Evolutionary conservation across 2,329 filamentous ascomycete species (phyloP).

Genomic region (Ophiostoma ips): DNA sequence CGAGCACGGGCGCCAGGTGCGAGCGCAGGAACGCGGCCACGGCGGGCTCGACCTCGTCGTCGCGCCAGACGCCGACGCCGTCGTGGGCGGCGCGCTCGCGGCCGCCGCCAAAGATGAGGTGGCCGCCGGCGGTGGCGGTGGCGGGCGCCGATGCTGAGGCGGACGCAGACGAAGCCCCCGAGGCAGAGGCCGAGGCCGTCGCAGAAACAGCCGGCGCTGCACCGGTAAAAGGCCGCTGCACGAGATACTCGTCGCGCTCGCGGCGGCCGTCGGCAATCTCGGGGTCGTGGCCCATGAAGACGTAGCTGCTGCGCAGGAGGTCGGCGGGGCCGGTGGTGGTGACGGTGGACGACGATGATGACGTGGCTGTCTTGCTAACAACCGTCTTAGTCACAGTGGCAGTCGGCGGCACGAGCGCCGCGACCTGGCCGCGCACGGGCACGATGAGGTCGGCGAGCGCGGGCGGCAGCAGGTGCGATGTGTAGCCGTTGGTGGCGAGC

Average conservation of each 20-base stretch:
- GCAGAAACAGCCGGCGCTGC: no score
- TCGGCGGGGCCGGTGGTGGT: neutral
- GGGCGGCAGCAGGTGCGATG: constrained; percentile 61
- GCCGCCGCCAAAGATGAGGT: constrained; percentile 60
- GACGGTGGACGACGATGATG: no score
- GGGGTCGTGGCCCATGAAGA: constrained; percentile 36
- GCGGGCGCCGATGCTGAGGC: no score
- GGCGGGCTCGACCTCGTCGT: constrained; percentile 23
- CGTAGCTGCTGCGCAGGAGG: constrained; percentile 45
- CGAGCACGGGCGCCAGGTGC: constrained; percentile 28
- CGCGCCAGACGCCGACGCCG: constrained; percentile 25
- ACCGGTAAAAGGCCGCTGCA: constrained; percentile 41
- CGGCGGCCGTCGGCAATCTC: constrained; percentile 12
- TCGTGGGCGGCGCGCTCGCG: constrained; percentile 38
- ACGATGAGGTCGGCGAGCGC: constrained; percentile 57
- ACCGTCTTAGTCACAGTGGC: no score
- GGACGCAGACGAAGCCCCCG: no score
- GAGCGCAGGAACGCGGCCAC: constrained; percentile 42
- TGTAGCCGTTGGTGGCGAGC: constrained; percentile 75
- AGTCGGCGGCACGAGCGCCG: constrained; percentile 47
- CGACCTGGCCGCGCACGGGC: constrained; percentile 63
- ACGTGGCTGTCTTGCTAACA: no score
- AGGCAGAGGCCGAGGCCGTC: no score
- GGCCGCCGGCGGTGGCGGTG: constrained; percentile 24
- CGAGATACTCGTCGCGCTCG: constrained; percentile 54